These are phyloP conservation scores for Xylaria curta DNA, from an alignment of 495 filamentous ascomycete genomes.

Conservation along the genomic window DNA sequence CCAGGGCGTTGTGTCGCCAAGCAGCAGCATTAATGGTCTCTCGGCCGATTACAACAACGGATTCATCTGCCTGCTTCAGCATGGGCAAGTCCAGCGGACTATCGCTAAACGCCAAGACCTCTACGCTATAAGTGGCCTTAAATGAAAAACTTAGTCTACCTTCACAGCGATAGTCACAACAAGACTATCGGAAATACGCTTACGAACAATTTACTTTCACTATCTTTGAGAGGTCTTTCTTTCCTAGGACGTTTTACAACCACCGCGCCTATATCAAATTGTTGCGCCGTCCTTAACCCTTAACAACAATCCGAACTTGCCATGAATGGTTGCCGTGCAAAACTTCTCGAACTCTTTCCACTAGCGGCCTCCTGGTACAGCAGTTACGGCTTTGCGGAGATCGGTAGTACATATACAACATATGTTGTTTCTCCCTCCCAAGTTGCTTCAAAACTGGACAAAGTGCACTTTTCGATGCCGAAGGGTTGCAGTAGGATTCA, in stretches of 20 bases:
- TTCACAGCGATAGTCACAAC: conserved; percentile 64
- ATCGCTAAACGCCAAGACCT: conserved; percentile 69
- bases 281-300: conserved; percentile 31
- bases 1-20: conserved; percentile 47
- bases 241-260: conserved; percentile 62
- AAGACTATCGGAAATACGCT: conserved; percentile 55
- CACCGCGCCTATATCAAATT: conserved; percentile 56
- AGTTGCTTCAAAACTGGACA: no score
- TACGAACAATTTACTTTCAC: conserved; percentile 64
- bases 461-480: no score
- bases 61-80: conserved; percentile 60
- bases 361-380: conserved; percentile 58
- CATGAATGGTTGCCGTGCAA: conserved; percentile 55
- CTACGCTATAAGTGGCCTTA: conserved; percentile 44
- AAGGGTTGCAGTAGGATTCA: no score
- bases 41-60: conserved; percentile 65
- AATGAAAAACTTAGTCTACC: conserved; percentile 50
- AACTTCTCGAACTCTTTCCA: conserved; percentile 52
- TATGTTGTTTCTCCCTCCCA: no score
- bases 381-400: conserved; percentile 62
- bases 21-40: conserved; percentile 64
- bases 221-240: conserved; percentile 48
- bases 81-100: conserved; percentile 67
- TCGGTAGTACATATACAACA: no score
- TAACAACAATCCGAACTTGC: conserved; percentile 58